Conservation (phyloP, 768 basidiomycete genomes). For the Amanita brunnescens region DNA sequence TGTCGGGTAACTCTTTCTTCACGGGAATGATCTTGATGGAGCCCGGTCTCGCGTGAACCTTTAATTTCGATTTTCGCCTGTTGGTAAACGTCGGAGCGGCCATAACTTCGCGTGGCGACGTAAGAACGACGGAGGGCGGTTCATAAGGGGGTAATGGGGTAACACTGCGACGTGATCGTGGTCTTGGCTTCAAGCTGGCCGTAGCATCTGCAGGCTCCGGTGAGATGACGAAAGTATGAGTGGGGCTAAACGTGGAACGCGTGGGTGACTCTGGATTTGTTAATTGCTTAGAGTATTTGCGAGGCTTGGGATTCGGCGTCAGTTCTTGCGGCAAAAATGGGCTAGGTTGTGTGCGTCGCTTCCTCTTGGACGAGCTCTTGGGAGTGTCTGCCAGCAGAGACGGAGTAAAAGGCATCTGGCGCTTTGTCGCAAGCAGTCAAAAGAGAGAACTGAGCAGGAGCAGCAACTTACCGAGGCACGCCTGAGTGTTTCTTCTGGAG, state of each 20-base stretch:
- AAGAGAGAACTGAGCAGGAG: slow-evolving; percentile 7
- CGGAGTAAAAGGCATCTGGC: slow-evolving; percentile 16
- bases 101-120: slow-evolving; percentile 57
- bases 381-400: slow-evolving; percentile 15
- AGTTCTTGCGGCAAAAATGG: slow-evolving; percentile 21
- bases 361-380: not conserved
- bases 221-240: slow-evolving; percentile 22
- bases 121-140: slow-evolving; percentile 60
- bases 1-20: slow-evolving; percentile 61
- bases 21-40: slow-evolving; percentile 19
- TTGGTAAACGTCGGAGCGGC: slow-evolving; percentile 32
- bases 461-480: slow-evolving; percentile 15
- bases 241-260: slow-evolving; percentile 6
- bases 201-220: slow-evolving; percentile 44
- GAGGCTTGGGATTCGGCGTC: slow-evolving; percentile 56
- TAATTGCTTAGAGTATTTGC: slow-evolving; percentile 33
- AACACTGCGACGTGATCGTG: slow-evolving; percentile 30
- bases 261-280: slow-evolving; percentile 18
- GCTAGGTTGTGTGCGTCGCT: slow-evolving; percentile 12
- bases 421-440: slow-evolving; percentile 8
- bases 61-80: slow-evolving; percentile 12
- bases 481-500: slow-evolving; percentile 48
- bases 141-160: slow-evolving; percentile 59
- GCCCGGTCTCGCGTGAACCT: slow-evolving; percentile 7
- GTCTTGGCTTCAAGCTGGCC: slow-evolving; percentile 22